Conservation (phyloP, 106 monocot species). For the Ottelia alismoides region DNA sequence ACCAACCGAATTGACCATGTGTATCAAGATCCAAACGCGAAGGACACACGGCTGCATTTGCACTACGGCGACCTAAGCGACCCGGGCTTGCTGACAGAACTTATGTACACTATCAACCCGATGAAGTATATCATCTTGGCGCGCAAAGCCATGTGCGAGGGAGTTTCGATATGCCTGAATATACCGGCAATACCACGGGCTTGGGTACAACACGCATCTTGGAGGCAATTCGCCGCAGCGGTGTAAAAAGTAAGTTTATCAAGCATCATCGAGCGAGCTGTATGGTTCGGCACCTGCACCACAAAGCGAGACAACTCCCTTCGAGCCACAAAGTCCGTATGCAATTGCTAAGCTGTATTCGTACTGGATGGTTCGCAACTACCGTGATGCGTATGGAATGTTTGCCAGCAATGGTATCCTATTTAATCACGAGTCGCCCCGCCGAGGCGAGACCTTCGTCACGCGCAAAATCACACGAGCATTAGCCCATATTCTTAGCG, state of each 20-base stretch:
- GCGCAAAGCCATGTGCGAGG: conserved; percentile 85
- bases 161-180: conserved; percentile 87
- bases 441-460: conserved; percentile 82
- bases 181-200: conserved; percentile 73
- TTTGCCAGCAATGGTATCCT: conserved; percentile 84
- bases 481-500: conserved; percentile 53
- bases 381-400: conserved; percentile 80
- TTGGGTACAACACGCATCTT: conserved; percentile 75
- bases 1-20: conserved; percentile 69
- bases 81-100: conserved; percentile 77
- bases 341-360: conserved; percentile 79
- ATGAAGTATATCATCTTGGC: conserved; percentile 87
- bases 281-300: conserved; percentile 89
- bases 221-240: conserved; percentile 65
- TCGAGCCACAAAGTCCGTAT: conserved; percentile 82
- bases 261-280: conserved; percentile 91
- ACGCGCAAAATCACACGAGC: conserved; percentile 88
- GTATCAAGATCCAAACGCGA: conserved; percentile 62
- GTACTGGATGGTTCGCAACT: conserved; percentile 83
- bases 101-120: conserved; percentile 53
- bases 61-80: conserved; percentile 91
- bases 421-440: too few species aligned
- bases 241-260: conserved; percentile 76
- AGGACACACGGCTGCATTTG: conserved; percentile 59
- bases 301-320: conserved; percentile 54